These are phyloP conservation scores for Parafenestella ontariensis DNA, from an alignment of 2,329 filamentous ascomycete genomes.

Conservation along the genomic window DNA sequence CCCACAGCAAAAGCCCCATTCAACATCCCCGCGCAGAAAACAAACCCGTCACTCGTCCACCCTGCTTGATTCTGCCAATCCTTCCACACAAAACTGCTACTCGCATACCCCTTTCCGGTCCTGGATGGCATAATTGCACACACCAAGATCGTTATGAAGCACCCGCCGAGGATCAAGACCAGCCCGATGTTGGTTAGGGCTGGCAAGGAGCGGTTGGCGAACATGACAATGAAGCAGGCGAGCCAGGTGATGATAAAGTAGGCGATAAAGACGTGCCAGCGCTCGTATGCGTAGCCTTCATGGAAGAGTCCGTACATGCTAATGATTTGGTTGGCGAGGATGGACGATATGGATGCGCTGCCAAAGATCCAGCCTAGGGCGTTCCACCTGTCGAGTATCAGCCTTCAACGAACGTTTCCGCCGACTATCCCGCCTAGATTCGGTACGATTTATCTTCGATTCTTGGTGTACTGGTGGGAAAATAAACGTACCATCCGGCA, in stretches of 20 bases:
- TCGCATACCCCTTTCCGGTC: constrained; percentile 53
- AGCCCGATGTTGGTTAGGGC: constrained; percentile 63
- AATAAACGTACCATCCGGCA: constrained; percentile 52
- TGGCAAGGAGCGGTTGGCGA: constrained; percentile 63
- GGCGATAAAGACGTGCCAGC: constrained; percentile 61
- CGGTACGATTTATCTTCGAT: background rate
- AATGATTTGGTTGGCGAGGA: constrained; percentile 56
- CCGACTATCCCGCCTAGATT: background rate
- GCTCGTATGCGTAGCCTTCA: constrained; percentile 52
- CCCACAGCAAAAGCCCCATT: constrained; percentile 75
- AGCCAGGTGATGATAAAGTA: constrained; percentile 58
- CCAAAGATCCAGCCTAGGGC: constrained; percentile 60
- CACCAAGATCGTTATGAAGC: constrained; percentile 63
- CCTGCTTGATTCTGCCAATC: constrained; percentile 57
- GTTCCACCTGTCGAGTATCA: constrained; percentile 53
- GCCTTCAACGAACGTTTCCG: background rate
- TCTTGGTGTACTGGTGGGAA: background rate
- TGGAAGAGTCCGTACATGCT: constrained; percentile 60
- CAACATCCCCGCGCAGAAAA: constrained; percentile 69
- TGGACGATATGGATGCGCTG: constrained; percentile 51
- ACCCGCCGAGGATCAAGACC: constrained; percentile 60
- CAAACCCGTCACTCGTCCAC: constrained; percentile 63
- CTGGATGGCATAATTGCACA: constrained; percentile 62
- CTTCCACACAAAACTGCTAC: constrained; percentile 53
- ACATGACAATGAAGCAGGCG: constrained; percentile 57